These are phyloP conservation scores for Hypoxylon sp. DNA, from an alignment of 2,329 filamentous ascomycete genomes.

Conservation along the genomic window DNA sequence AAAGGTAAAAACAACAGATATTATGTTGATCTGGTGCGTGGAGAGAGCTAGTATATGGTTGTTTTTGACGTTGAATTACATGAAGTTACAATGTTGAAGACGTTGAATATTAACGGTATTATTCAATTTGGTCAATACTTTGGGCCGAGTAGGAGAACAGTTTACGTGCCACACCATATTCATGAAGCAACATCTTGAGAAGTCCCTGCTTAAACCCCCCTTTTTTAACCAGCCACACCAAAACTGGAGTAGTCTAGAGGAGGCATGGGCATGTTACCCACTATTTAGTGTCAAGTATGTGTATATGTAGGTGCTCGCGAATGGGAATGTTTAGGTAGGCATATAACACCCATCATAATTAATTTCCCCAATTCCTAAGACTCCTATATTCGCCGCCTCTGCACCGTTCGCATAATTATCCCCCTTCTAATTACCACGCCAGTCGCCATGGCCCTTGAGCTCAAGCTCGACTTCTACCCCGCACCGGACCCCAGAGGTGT, in stretches of 20 bases:
- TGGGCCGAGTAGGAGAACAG: no score
- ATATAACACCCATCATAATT: not conserved
- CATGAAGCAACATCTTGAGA: no score
- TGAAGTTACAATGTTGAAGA: no score
- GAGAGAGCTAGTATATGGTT: no score
- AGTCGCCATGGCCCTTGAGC: slow-evolving; percentile 2
- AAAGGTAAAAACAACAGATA: no score
- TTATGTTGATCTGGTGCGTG: no score
- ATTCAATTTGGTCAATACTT: no score
- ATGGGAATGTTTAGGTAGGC: not conserved
- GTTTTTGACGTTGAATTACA: no score
- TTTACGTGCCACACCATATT: no score
- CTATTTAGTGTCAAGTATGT: not conserved
- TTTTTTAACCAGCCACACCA: not conserved
- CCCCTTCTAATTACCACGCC: not conserved
- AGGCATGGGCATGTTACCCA: not conserved
- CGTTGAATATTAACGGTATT: no score
- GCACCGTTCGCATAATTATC: not conserved
- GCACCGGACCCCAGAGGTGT: slow-evolving; percentile 28
- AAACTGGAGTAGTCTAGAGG: not conserved
- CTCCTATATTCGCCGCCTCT: not conserved
- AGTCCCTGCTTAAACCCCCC: no score
- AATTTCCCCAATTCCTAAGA: not conserved
- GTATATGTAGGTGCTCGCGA: not conserved
- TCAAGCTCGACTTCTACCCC: slow-evolving; percentile 35